Evolutionary conservation across 495 filamentous ascomycete species (phyloP), one percentile per base, ranked within the genome.

Genomic region (Lepidopterella palustris): DNA sequence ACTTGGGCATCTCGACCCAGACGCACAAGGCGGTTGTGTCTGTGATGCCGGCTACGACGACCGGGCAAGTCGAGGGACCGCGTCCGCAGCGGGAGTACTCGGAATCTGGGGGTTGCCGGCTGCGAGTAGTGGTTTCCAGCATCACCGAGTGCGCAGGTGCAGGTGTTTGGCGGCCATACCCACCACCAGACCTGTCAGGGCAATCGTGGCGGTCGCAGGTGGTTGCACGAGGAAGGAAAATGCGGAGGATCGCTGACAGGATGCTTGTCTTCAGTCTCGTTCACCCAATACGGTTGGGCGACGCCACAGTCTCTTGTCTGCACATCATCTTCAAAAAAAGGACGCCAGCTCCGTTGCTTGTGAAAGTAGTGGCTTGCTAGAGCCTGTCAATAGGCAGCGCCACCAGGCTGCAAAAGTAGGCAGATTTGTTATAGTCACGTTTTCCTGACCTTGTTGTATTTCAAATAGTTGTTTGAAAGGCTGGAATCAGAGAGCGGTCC

Each of bases 241-340:
- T 28, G 11, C 47, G 26, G 64, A 40, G 53, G 57, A 67, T 62
- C 63, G 59, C 51, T 59, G 59, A 59, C 53, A 32, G 10, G 32
- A 60, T 62, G 63, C 63, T 59, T 42, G 51, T 62, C 56, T n/a
- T 53, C 45, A 47, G 57, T 53, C 55, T 55, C 55, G 13, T 39
- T 21, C 28, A 59, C 45, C 60, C 53, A 45, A 59, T 18, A 55
- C 40, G 40, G 47, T 56, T 55, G 54, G 61, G 59, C 70, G 61
- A 59, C 51, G 52, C 56, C 60, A 55, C 51, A 62, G 27, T 55
- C 75, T 45, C 63, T 77, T 73, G 80, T 80, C 50, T 77, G 68
- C 50, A 73, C 72, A 47, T 78, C 73, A 27, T 66, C 74, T 35
- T 67, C 64, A 62, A 68, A 62, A 51, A 66, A 68, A 54, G 58